These are phyloP conservation scores for Helianthus tuberosus DNA, from an alignment of 129 eudicot species.

Conservation along the genomic window DNA sequence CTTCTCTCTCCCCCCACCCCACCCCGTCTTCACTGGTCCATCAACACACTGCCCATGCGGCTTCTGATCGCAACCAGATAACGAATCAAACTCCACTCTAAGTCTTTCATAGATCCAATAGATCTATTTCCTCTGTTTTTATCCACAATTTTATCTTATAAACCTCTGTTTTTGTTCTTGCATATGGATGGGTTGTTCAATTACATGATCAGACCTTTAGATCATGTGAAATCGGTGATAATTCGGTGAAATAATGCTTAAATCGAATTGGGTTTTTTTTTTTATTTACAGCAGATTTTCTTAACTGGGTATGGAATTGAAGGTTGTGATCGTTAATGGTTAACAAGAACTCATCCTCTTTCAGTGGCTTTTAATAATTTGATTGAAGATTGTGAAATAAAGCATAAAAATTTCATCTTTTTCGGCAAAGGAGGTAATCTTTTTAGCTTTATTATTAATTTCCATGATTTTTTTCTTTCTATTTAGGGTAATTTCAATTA, in stretches of 20 bases:
- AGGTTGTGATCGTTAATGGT: constrained; percentile 15
- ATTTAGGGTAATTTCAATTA: constrained; percentile 24
- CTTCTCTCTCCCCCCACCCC: not conserved
- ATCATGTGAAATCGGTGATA: constrained; percentile 17
- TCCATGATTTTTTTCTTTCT: constrained; percentile 23
- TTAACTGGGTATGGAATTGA: constrained; percentile 35
- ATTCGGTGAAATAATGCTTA: constrained; percentile 15
- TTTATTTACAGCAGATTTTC: not conserved
- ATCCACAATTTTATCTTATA: not conserved
- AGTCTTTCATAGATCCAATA: constrained; percentile 34
- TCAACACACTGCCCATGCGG: constrained; percentile 38
- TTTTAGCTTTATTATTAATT: constrained; percentile 17
- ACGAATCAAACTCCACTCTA: constrained; percentile 29
- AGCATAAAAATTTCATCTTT: constrained; percentile 9
- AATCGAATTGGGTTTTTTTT: constrained; percentile 28
- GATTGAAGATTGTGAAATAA: constrained; percentile 22
- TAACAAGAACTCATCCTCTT: not conserved
- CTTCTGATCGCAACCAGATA: constrained; percentile 40
- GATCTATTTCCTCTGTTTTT: not conserved
- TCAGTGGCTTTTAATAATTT: not conserved
- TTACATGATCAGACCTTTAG: constrained; percentile 31
- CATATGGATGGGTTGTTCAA: constrained; percentile 17
- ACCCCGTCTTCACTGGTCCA: constrained; percentile 37
- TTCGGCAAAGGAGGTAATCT: constrained; percentile 28
- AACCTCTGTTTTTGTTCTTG: not conserved